Conservation (phyloP, 768 basidiomycete genomes). For the Lactarius indigo region DNA sequence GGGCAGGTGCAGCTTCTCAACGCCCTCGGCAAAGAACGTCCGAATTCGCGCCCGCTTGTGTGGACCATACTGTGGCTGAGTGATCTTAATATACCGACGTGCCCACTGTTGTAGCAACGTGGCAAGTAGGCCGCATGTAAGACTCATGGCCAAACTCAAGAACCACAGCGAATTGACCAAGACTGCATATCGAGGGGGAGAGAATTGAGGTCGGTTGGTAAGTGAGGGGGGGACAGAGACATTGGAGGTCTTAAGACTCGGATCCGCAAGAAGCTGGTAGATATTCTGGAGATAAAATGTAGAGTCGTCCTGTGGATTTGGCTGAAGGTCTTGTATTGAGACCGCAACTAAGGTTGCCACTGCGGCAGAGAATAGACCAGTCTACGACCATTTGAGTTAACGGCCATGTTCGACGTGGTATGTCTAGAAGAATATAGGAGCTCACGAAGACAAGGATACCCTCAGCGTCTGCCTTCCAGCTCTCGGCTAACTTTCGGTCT, state of each 20-base stretch:
- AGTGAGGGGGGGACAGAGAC: neutral
- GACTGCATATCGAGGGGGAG: neutral
- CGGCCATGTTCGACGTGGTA: too few relatives aligned
- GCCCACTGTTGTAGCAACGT: slow-evolving; percentile 1
- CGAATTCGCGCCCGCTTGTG: neutral
- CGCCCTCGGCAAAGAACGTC: neutral
- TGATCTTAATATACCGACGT: neutral
- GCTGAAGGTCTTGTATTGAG: too few relatives aligned
- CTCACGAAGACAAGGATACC: too few relatives aligned
- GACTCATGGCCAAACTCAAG: neutral
- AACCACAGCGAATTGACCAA: neutral
- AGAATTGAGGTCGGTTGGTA: neutral
- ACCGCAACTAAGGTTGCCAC: too few relatives aligned
- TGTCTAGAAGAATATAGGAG: too few relatives aligned
- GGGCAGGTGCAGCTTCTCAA: neutral
- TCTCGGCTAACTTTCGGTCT: too few relatives aligned
- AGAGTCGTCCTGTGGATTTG: too few relatives aligned
- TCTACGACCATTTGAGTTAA: too few relatives aligned
- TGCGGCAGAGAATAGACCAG: too few relatives aligned
- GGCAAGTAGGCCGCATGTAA: neutral
- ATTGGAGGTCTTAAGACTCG: neutral
- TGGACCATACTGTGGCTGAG: neutral
- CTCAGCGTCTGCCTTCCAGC: too few relatives aligned
- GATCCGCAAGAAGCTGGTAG: neutral
- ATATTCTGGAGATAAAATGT: neutral